Evolutionary conservation across 1,284 basidiomycete genomes (phyloP).

Genomic region (Ustilago xerochloae): DNA sequence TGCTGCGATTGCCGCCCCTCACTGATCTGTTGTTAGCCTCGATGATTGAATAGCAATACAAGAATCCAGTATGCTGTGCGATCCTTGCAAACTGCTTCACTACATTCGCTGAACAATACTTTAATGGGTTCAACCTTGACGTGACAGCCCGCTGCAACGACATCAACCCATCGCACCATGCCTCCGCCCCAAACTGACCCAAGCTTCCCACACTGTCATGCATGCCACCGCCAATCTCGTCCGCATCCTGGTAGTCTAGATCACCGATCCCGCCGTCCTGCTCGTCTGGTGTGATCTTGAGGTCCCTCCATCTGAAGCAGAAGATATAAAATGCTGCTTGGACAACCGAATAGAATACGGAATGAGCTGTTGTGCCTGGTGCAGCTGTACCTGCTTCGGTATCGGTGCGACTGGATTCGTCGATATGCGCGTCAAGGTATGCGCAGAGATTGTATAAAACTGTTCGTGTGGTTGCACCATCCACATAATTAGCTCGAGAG

Average conservation of each 20-base stretch:
- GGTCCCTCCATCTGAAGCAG: slow-evolving; percentile 95
- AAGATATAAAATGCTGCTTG: slow-evolving; percentile 97
- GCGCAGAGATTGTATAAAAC: slow-evolving; percentile 86
- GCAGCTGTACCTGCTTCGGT: slow-evolving; percentile 41
- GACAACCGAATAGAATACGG: slow-evolving; percentile 88
- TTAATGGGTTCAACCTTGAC: slow-evolving; percentile 86
- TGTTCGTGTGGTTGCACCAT: slow-evolving; percentile 78
- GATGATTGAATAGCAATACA: slow-evolving; percentile 94
- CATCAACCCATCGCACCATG: slow-evolving; percentile 85
- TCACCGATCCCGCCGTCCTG: slow-evolving; percentile 69
- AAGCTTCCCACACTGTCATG: slow-evolving; percentile 45
- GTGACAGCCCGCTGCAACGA: slow-evolving; percentile 84
- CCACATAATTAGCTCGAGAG: slow-evolving; percentile 87
- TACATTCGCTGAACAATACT: slow-evolving; percentile 80
- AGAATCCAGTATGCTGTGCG: slow-evolving; percentile 88
- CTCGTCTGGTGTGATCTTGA: slow-evolving; percentile 74
- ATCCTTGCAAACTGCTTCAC: slow-evolving; percentile 94
- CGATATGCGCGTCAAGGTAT: slow-evolving; percentile 78
- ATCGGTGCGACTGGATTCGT: slow-evolving; percentile 68
- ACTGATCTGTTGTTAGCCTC: slow-evolving; percentile 75
- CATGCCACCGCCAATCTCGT: slow-evolving; percentile 46
- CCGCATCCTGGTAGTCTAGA: slow-evolving; percentile 31
- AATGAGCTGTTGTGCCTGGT: slow-evolving; percentile 55
- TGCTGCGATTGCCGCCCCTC: slow-evolving; percentile 25
- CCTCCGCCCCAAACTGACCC: slow-evolving; percentile 31